These are phyloP conservation scores for Lodderomyces beijingensis DNA, from an alignment of 1,139 yeast species.

Conservation along the genomic window DNA sequence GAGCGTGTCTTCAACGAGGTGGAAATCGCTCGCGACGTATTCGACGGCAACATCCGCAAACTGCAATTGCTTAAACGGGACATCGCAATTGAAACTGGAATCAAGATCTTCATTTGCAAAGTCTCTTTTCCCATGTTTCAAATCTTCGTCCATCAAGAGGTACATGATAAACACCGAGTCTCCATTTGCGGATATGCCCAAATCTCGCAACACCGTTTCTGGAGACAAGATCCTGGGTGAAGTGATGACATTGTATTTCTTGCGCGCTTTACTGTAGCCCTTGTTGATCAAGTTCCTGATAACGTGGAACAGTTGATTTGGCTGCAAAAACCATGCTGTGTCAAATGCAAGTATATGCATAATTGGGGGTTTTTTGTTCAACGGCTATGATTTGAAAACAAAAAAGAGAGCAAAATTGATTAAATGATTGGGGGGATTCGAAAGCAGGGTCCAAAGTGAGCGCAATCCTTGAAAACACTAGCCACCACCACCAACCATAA, in stretches of 20 bases:
- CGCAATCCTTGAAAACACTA: too few relatives aligned
- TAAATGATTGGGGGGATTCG: too few relatives aligned
- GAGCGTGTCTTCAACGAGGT: not conserved
- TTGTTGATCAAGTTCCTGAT: constrained; percentile 34
- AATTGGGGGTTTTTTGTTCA: too few relatives aligned
- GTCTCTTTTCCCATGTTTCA: constrained; percentile 15
- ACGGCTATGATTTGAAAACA: too few relatives aligned
- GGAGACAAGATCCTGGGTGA: constrained; percentile 37
- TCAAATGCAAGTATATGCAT: too few relatives aligned
- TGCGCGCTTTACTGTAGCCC: constrained; percentile 46
- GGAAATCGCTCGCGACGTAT: not conserved
- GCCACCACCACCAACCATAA: too few relatives aligned
- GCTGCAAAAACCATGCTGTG: too few relatives aligned
- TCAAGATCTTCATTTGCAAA: constrained; percentile 18
- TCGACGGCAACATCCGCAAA: constrained; percentile 9
- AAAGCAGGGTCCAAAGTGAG: too few relatives aligned
- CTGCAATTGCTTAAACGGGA: constrained; percentile 23
- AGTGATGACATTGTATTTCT: constrained; percentile 38
- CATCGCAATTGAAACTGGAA: constrained; percentile 26
- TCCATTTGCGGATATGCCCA: constrained; percentile 18
- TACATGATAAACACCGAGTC: constrained; percentile 23
- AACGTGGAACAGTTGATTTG: too few relatives aligned
- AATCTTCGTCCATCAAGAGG: constrained; percentile 23
- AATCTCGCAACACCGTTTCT: constrained; percentile 23
- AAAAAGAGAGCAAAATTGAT: too few relatives aligned